Base-by-base conservation (phyloP, 164 flowering plant genomes). In the Brasenia schreberi region DNA sequence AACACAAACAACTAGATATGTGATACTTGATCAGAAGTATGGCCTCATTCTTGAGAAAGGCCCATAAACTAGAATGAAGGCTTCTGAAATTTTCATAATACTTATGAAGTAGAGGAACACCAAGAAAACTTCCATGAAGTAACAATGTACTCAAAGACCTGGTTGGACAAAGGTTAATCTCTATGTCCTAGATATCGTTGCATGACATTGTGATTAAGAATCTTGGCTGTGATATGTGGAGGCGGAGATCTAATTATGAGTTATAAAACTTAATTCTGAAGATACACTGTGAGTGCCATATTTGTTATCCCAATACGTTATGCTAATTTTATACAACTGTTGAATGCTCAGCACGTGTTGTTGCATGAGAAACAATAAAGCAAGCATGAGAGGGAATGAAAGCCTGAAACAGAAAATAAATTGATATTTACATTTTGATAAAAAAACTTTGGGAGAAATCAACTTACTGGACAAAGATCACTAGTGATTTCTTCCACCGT, bases 251-350 rank as follows among this genome's bases (percentile, higher is more conserved):
- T 49, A 49, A 5, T 9, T 14, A 49, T 49, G 10, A 49, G 12
- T 49, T 49, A 14, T 49, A 49, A 18, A 68, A 81, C 89, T 75
- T 79, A 94, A 97, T 19, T 94, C 97, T 65, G 96, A 83, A 74
- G 95, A 88, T 4, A 94, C 97, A 62, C 89, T 89, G 70, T 89
- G 99, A 11, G 99, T 94, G 59, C 99, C 99, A 70, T 94, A 94
- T 75, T 91, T 94, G 87, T 91, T 97, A 79, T 94, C 98, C 95
- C 98, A 94, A 74, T 89, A 94, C 99, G 91, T 94, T n/a, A 97
- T 94, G 70, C 99, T 92, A 73, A 94, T 89, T 71, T 97, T 83
- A 76, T 94, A 94, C 63, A 91, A 60, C 73, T 94, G 99, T 14
- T 89, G 97, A 66, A 94, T 88, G 85, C 97, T 94, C 42, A 94